A percentile compares a stretch with the other conserved stretches of the same genome.
Evolutionary conservation across 1,139 yeast species (phyloP).

Genomic region (Blastobotrys illinoisensis): DNA sequence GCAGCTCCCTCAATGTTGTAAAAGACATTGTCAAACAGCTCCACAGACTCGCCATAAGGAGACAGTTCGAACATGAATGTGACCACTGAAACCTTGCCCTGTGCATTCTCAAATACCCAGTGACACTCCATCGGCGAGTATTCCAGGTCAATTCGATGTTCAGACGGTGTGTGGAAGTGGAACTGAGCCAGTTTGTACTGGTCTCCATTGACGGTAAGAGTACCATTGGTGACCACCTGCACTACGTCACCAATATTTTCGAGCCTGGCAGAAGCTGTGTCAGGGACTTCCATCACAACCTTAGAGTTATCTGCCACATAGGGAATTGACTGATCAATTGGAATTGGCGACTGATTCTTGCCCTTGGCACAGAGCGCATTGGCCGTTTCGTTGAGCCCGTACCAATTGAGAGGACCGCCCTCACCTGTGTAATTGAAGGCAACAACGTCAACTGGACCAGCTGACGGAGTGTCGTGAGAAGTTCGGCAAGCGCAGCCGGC

Average conservation of each 20-base stretch:
- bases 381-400: background rate
- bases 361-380: background rate
- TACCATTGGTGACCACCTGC: background rate
- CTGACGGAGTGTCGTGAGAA: background rate
- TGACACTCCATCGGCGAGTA: slow-evolving; percentile 10
- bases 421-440: background rate
- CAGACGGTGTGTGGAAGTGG: slow-evolving; percentile 12
- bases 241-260: background rate
- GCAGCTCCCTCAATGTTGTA: slow-evolving; percentile 1
- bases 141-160: slow-evolving; percentile 7
- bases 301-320: background rate
- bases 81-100: slow-evolving; percentile 4
- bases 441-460: background rate
- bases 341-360: slow-evolving; percentile 2
- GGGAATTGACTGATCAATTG: background rate
- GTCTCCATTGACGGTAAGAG: background rate
- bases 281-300: background rate
- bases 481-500: background rate
- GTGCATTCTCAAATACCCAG: slow-evolving; percentile 3
- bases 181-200: slow-evolving; percentile 3
- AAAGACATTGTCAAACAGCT: slow-evolving; percentile 5
- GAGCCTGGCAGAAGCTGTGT: background rate
- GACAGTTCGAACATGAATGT: slow-evolving; percentile 7
- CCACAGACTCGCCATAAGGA: background rate
- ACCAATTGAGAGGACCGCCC: slow-evolving; percentile 2